Evolutionary conservation across 768 basidiomycete species (phyloP), one percentile per base, ranked within the genome.

Genomic region (Myochromella boudieri): DNA sequence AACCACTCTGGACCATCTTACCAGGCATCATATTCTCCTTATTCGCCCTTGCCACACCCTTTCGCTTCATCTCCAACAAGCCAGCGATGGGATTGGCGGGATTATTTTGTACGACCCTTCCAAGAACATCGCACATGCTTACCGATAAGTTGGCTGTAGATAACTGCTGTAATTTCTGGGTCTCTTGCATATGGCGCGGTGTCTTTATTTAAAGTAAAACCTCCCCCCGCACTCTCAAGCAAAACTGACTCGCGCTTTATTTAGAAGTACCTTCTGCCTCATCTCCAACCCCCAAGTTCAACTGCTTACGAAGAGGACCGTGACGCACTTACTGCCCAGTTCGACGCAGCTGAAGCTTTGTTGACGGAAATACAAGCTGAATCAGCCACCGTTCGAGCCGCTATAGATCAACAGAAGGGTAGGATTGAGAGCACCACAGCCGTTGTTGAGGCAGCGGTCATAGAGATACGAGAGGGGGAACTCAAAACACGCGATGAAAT

Each of bases 231-330:
- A 34, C 5, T 37, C 31, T 41, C 37, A 12, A 2, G 20, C 12
- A 24, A 15, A 26, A 11, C 46, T 40, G 29, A 47, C 28, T 40
- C 36, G 39, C 58, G n/a, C 41, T 15, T 42, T 33, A n/a, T 25
- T 44, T 57, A 95, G 87, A 97, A 94, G 82, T 94, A 87, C 65
- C 72, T 99, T 14, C 66, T 90, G 4, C 97, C 97, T 0, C 91
- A 97, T 65, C 81, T 99, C 5, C 81, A 80, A 61, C 95, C 97
- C 0, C 95, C 97, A 3, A 79, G 84, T 0, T 76, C 85, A 2
- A 90, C 91, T 15, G 87, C 92, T 4, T 97, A 97, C 64, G 90
- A 95, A 68, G 78, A 82, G 46, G 93, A 97, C 54, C 83, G 87
- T 20, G 82, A 89, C 57, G 87, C 85, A 0, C 75, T 99, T 46